Evolutionary conservation across 2,329 filamentous ascomycete genomes (phyloP), one percentile per base, ranked within the genome.

Genomic region (Nemania serpens): DNA sequence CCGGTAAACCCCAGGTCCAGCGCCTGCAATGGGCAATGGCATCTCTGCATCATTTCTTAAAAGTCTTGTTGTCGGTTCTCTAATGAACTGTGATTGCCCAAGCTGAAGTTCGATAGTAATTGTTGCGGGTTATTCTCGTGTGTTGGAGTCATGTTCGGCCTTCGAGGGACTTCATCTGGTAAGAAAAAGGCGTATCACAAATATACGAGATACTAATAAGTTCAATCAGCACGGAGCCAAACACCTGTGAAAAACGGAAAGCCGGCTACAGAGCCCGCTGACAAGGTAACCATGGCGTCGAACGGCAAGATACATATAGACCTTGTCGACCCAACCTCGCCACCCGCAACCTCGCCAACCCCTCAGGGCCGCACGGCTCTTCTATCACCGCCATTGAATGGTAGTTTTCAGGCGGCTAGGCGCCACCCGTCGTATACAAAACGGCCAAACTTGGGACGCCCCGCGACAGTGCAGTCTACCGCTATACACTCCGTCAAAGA

Each of bases 31-130:
- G 17, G 7, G 25, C 7, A 17, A 12, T 6, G 11, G 39, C 9
- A 20, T 15, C 13, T 15, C 13, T 25, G 13, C 20, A 39, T 5
- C 0, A 29, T 5, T 34, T 18, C n/a, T 22, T 18, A 3, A 29
- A 29, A 13, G 11, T 39, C 43, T 29, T 34, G 2, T 29, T 41
- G 2, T 33, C 51, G 59, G 51, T 59, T 60, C 48, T 57, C 36
- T 2, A 5, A 13, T 33, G 48, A 55, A 37, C 56, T 59, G 47
- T 17, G 17, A 41, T 50, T 54, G 55, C 62, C 59, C 59, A 64
- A 64, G 22, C 55, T 62, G 62, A 64, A 64, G 62, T 37, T 25
- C 42, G 49, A 25, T 46, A 64, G 15, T 46, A 54, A 41, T 42
- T 50, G 22, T 58, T 53, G 59, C 55, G 50, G 47, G 33, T 22